Base-by-base conservation (phyloP, 495 filamentous ascomycete genomes). In the Neurospora sp. region DNA sequence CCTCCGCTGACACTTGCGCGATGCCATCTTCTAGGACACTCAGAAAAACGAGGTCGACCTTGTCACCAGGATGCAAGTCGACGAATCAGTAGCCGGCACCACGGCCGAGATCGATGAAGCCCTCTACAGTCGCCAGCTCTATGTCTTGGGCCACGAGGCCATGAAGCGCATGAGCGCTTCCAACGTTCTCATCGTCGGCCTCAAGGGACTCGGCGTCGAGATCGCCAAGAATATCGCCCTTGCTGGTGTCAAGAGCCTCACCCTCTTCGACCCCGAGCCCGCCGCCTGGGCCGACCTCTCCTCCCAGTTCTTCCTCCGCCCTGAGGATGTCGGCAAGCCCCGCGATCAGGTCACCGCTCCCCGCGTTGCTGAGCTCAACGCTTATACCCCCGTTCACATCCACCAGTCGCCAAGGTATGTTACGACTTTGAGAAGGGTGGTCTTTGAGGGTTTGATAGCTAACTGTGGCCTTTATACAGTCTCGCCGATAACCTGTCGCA, bases 131-230 rank as follows among this genome's bases (percentile, higher is more conserved):
- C 89, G 96, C 72, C 96, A 99, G 84, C 93, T 99, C 69, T 97
- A 99, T 82, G 96, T 99, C 70, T 89, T 99, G 73, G 96, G 96
- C 39, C 96, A 98, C 83, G 96, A 99, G 85, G 96, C 96, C 71
- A 99, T 99, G 96, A 98, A 97, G 85, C 92, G 94, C 72, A 99
- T 99, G 96, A 88, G 94, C 80, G 92, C 94, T 70, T 98, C 96
- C 27, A 94, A 98, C 81, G 89, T 99, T 62, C 91, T 99, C 23
- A 89, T 99, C 71, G 92, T 94, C 71, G 96, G 96, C 71, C 83
- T 98, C 76, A 93, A 94, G 80, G 96, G 96, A 23, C 88, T 99
- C 40, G 96, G 96, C 83, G 94, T 97, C 69, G 96, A 99, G 83
- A 97, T 99, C 79, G 95, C 96, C 76, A 99, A 99, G 87, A 98